phyloP scores from a whole-genome alignment of 2,329 filamentous ascomycete genomes.

The Biscogniauxia mediterranea region DNA sequence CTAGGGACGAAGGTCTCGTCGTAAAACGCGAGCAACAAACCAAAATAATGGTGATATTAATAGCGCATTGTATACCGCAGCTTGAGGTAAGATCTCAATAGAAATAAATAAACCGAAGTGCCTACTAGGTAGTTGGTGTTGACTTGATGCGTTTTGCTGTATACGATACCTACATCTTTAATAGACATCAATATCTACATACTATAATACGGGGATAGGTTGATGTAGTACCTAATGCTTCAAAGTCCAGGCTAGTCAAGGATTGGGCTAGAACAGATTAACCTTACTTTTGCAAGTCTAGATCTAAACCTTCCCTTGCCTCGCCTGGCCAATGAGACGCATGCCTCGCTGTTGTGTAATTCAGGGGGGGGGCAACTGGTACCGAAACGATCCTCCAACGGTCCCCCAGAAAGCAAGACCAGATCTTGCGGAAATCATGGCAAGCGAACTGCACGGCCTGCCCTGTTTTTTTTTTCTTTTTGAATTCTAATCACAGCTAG shows the following conservation, averaged over 20 bases:
- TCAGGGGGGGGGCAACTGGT: neutral
- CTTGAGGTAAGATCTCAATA: no score
- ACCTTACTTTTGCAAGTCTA: neutral
- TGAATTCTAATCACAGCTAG: no score
- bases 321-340: neutral
- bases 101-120: no score
- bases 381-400: neutral
- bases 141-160: no score
- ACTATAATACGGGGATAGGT: no score
- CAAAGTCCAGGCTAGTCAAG: neutral
- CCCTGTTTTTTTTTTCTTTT: no score
- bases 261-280: neutral
- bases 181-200: no score
- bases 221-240: no score
- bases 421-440: neutral
- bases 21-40: neutral
- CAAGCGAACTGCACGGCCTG: neutral
- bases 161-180: no score
- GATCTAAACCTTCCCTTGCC: neutral
- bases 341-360: neutral
- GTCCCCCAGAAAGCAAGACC: neutral
- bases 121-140: no score
- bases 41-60: neutral
- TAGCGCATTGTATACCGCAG: neutral
- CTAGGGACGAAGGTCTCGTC: conserved; percentile 4